Evolutionary conservation across 164 flowering plant genomes (phyloP).

Genomic region (Vitis riparia): DNA sequence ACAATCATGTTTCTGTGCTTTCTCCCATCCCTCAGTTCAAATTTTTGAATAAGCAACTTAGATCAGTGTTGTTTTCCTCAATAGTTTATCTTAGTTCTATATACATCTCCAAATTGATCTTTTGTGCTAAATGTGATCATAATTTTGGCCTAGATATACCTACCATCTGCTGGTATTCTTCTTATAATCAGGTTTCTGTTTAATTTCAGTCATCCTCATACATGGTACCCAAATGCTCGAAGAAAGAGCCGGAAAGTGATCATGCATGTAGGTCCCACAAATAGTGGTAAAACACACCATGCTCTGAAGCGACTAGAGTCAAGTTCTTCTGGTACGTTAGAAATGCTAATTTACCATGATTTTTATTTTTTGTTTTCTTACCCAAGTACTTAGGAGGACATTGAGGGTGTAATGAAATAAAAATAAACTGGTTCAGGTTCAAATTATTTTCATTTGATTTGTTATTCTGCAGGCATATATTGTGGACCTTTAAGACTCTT

Average conservation of each 20-base stretch:
- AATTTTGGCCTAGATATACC: neutral
- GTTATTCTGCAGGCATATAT: slow-evolving; percentile 59
- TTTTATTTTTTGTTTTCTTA: neutral
- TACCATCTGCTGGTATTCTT: neutral
- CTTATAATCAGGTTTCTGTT: neutral
- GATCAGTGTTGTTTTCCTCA: no score
- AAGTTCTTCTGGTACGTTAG: slow-evolving; percentile 65
- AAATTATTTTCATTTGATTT: neutral
- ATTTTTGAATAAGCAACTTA: no score
- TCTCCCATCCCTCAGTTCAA: no score
- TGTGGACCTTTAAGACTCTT: slow-evolving; percentile 93
- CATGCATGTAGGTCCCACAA: slow-evolving; percentile 95
- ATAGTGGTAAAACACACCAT: slow-evolving; percentile 93
- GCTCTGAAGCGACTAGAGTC: slow-evolving; percentile 75
- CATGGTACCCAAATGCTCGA: slow-evolving; percentile 93
- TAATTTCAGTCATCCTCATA: slow-evolving; percentile 68
- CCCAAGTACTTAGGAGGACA: neutral
- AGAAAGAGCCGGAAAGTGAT: slow-evolving; percentile 67
- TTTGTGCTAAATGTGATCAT: no score
- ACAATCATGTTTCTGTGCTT: no score
- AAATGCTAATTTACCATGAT: neutral
- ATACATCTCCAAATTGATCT: no score
- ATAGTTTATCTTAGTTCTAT: no score
- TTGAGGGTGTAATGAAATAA: no score
- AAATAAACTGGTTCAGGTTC: neutral